Base-by-base conservation (phyloP, 2,329 filamentous ascomycete species). In the Exophiala sp. region DNA sequence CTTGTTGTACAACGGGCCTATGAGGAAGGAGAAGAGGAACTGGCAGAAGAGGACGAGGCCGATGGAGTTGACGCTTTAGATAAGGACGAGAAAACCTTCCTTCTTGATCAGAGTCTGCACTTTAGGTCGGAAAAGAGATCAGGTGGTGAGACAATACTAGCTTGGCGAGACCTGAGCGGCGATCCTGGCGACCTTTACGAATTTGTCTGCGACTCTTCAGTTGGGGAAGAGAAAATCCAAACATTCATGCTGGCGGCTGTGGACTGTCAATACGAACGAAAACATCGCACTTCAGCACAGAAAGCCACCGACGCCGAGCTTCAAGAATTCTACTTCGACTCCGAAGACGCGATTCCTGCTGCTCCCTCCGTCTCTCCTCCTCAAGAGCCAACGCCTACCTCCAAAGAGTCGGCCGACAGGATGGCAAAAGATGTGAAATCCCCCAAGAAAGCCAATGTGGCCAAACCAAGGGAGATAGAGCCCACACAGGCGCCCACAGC, bases 211-310 rank as follows among this genome's bases (percentile, higher is more conserved):
- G 94, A 97, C 72, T 71, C 78, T 36, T 85, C 85, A 10, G 82
- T 88, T 39, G 77, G 84, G 24, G 75, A 84, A 2, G 79, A 84
- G 44, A 87, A 91, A 63, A 86, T 94, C 20, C 80, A 86, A 42
- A 83, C 86, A 12, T 97, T 99, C 69, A 84, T 92, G 66, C 79
- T 87, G 50, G 85, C 90, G 49, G 89, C 94, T 6, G 82, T 89
- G 54, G 86, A 96, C 81, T 96, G 94, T 70, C 94, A 99, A 72
- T 99, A 95, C 86, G 94, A 99, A 75, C 84, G 92, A 66, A 97
- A 96, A 71, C 95, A 94, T 71, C 84, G 89, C 59, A 88, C 86
- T 66, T 86, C 83, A 36, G 82, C 89, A 63, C 85, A 89, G 42
- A 86, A 85, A 45, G 94, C 94, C 1, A 90, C 89, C 7, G 86